phyloP scores from a whole-genome alignment of 1,284 basidiomycete species.

The Ustilago shanxiensis region DNA sequence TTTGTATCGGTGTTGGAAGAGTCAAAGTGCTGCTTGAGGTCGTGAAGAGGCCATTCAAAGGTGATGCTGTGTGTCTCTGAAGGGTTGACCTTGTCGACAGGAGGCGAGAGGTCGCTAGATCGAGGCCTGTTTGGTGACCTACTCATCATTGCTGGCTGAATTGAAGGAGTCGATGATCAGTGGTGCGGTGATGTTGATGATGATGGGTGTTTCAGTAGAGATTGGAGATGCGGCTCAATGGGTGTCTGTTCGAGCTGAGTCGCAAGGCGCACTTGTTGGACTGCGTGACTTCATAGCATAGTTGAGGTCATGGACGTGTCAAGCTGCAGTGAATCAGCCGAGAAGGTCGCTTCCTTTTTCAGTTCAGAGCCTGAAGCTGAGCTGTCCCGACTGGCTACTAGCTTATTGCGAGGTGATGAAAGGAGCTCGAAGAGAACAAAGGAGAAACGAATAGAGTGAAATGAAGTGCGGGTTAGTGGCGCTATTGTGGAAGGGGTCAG shows the following conservation, averaged over 20 bases:
- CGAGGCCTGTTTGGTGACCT: slow-evolving; percentile 32
- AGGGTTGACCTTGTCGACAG: slow-evolving; percentile 40
- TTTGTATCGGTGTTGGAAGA: slow-evolving; percentile 69
- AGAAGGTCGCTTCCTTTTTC: neutral
- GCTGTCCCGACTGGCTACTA: neutral
- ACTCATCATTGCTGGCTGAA: slow-evolving; percentile 18
- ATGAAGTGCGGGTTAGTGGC: neutral
- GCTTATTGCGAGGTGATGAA: neutral
- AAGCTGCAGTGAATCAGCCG: neutral
- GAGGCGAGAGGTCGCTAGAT: slow-evolving; percentile 27
- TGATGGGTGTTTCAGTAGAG: neutral
- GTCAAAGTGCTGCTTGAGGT: slow-evolving; percentile 70
- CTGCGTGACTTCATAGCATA: slow-evolving; percentile 4
- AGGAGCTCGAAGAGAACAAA: neutral
- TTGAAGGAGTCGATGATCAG: neutral
- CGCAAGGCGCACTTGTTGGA: neutral
- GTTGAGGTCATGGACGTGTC: neutral
- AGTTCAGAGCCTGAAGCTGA: neutral
- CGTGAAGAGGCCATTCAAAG: slow-evolving; percentile 64
- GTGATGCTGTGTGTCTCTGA: slow-evolving; percentile 53
- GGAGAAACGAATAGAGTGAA: neutral
- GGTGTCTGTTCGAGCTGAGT: neutral
- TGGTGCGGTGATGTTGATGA: neutral
- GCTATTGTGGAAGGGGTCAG: neutral
- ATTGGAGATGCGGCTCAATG: neutral